A percentile compares a stretch with the other conserved stretches of the same genome.
phyloP scores from a whole-genome alignment of 495 filamentous ascomycete genomes.

The Hypoxylon lienhwacheense region DNA sequence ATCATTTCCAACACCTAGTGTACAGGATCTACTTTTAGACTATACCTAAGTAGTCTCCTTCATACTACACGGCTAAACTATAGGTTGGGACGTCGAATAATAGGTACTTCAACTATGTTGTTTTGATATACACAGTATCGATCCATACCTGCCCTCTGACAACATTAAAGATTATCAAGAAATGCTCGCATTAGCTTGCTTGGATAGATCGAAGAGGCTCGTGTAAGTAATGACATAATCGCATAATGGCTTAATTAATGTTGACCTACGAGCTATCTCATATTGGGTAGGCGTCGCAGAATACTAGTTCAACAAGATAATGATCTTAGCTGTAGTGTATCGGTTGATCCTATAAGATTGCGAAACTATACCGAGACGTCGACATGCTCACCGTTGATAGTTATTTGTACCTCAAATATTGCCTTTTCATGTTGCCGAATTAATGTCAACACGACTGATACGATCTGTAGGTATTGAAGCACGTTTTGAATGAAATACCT shows the following conservation, averaged over 20 bases:
- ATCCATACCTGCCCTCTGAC: conserved; percentile 5
- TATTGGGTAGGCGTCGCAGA: background rate
- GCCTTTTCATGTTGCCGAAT: too few species aligned
- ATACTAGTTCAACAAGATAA: background rate
- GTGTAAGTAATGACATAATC: too few species aligned
- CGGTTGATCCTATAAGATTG: too few species aligned
- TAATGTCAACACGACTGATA: too few species aligned
- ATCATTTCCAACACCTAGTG: background rate
- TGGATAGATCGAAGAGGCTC: too few species aligned
- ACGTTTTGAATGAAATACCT: background rate
- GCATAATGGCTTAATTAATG: conserved; percentile 3
- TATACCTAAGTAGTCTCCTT: background rate
- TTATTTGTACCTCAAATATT: too few species aligned
- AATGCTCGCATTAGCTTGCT: too few species aligned
- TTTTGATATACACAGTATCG: conserved; percentile 11
- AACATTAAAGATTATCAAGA: background rate
- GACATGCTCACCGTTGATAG: too few species aligned
- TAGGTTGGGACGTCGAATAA: background rate
- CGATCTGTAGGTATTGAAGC: too few species aligned
- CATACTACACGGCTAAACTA: background rate
- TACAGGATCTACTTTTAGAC: background rate
- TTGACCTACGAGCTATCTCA: background rate
- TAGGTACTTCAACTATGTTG: conserved; percentile 2
- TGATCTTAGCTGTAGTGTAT: too few species aligned
- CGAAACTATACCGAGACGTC: too few species aligned